These are phyloP conservation scores for Pontederia crassipes DNA, from an alignment of 176 grass and related monocot species.

Conservation along the genomic window DNA sequence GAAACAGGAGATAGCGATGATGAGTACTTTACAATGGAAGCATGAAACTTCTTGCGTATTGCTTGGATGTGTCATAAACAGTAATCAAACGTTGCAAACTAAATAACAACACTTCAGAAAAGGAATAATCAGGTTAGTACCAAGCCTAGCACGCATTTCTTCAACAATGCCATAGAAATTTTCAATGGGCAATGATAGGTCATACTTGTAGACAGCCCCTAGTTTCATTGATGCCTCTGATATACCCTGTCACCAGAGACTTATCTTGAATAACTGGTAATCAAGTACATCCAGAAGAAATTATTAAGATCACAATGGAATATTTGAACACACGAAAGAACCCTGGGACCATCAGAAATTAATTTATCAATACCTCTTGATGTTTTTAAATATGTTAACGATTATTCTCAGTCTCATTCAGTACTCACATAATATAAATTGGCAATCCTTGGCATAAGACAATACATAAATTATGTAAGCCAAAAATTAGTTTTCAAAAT, in stretches of 20 bases:
- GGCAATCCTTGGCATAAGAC: no score
- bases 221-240: constrained; percentile 81
- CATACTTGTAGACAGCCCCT: constrained; percentile 93
- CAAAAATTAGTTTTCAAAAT: no score
- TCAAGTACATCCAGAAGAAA: neutral
- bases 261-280: neutral
- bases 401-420: no score
- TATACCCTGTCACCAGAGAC: constrained; percentile 49
- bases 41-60: neutral
- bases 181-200: constrained; percentile 70
- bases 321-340: no score
- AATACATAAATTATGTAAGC: no score
- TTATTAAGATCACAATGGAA: neutral
- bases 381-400: no score
- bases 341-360: no score
- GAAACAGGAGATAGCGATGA: constrained; percentile 22
- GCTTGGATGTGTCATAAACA: neutral
- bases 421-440: no score
- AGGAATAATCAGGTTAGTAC: constrained; percentile 25
- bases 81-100: neutral
- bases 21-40: constrained; percentile 1
- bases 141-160: constrained; percentile 76
- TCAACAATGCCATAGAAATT: constrained; percentile 83
- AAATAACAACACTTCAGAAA: neutral
- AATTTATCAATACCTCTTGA: no score